These are phyloP conservation scores for Aspergillus hancockii DNA, from an alignment of 495 filamentous ascomycete genomes.

Conservation along the genomic window DNA sequence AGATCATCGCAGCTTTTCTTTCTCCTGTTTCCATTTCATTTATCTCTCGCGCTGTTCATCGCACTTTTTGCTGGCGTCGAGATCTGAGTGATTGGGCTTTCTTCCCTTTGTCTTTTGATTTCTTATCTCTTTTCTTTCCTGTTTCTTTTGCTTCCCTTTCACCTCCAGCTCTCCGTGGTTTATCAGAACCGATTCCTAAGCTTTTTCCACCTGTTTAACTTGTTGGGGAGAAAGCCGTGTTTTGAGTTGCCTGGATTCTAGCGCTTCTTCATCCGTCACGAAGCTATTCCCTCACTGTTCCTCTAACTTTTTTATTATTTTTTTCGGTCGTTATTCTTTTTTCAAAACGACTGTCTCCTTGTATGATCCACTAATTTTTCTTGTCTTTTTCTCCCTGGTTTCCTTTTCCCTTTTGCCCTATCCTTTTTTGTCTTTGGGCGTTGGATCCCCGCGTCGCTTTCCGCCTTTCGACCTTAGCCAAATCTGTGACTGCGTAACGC, in stretches of 20 bases:
- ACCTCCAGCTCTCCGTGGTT: slow-evolving; percentile 15
- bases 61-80: slow-evolving; percentile 11
- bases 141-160: slow-evolving; percentile 18
- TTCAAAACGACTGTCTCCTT: slow-evolving; percentile 17
- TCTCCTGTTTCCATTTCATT: slow-evolving; percentile 35
- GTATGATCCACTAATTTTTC: slow-evolving; percentile 18
- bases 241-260: slow-evolving; percentile 27
- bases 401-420: neutral
- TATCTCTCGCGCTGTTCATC: slow-evolving; percentile 14
- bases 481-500: slow-evolving; percentile 29
- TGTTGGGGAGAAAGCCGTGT: slow-evolving; percentile 16
- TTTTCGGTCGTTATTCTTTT: slow-evolving; percentile 27
- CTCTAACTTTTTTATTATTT: slow-evolving; percentile 25
- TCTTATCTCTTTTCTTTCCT: slow-evolving; percentile 19
- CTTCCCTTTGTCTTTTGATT: slow-evolving; percentile 24
- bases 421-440: slow-evolving; percentile 10
- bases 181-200: slow-evolving; percentile 17
- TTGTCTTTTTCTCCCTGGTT: slow-evolving; percentile 6
- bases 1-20: slow-evolving; percentile 33
- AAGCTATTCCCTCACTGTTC: slow-evolving; percentile 26
- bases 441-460: slow-evolving; percentile 26
- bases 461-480: slow-evolving; percentile 26
- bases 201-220: slow-evolving; percentile 17
- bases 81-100: slow-evolving; percentile 1
- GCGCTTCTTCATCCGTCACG: slow-evolving; percentile 25